Evolutionary conservation across 495 filamentous ascomycete genomes (phyloP).

Genomic region (Penicillium lividum): DNA sequence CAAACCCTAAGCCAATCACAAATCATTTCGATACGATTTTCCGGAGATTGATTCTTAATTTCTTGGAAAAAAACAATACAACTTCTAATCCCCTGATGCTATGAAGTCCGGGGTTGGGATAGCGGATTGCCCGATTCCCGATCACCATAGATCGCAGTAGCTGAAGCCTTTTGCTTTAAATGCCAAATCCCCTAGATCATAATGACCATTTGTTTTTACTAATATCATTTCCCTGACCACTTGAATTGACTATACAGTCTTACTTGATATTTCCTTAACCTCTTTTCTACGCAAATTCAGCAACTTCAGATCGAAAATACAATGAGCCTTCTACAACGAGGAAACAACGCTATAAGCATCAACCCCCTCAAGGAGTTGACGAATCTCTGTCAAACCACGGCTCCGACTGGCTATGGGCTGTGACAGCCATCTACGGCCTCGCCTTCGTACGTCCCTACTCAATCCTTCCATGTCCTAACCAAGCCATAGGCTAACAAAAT

Average conservation of each 20-base stretch:
- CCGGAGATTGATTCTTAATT: too few species aligned
- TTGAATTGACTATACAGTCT: too few species aligned
- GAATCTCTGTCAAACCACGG: slow-evolving; percentile 64
- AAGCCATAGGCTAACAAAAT: background rate
- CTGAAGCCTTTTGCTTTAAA: background rate
- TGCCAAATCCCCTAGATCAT: too few species aligned
- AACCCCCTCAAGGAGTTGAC: slow-evolving; percentile 47
- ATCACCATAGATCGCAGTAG: background rate
- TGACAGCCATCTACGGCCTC: slow-evolving; percentile 37
- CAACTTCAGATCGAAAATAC: background rate
- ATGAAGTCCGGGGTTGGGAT: background rate
- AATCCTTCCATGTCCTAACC: background rate
- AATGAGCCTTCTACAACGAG: slow-evolving; percentile 31
- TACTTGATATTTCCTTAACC: background rate
- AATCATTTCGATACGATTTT: too few species aligned
- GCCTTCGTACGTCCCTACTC: background rate
- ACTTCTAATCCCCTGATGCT: too few species aligned
- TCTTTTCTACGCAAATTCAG: background rate
- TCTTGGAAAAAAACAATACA: too few species aligned
- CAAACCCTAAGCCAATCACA: background rate
- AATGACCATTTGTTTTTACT: too few species aligned
- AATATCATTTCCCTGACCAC: too few species aligned
- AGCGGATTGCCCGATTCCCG: background rate
- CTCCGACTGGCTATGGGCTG: slow-evolving; percentile 59
- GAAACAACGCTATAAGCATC: slow-evolving; percentile 53